Percentiles rank a stretch among this genome's conserved stretches.
These are phyloP conservation scores for Diaporthe humulicola DNA, from an alignment of 2,329 filamentous ascomycete species.

Conservation along the genomic window DNA sequence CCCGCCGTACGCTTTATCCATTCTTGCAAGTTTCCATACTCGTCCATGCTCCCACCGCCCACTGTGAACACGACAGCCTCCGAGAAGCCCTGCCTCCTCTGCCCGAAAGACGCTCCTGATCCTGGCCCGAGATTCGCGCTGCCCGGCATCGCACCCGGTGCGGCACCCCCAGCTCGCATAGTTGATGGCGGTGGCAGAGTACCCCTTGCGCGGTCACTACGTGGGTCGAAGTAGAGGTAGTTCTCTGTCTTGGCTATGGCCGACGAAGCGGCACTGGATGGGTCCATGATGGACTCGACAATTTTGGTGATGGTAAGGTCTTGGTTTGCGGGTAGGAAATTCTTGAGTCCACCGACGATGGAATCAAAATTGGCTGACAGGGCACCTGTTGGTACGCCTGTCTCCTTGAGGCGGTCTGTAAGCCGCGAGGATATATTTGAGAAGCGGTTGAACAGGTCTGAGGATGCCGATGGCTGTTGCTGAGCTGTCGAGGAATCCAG, in stretches of 20 bases:
- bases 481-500: conserved; percentile 80
- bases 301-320: conserved; percentile 98
- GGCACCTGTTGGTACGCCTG: conserved; percentile 78
- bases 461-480: conserved; percentile 68
- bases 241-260: conserved; percentile 97
- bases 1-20: conserved; percentile 87
- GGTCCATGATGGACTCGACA: conserved; percentile 98
- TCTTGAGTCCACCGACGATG: conserved; percentile 95
- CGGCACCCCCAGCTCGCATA: conserved; percentile 58
- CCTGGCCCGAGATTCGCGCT: conserved; percentile 66
- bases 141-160: conserved; percentile 53
- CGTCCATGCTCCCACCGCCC: conserved; percentile 97
- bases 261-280: conserved; percentile 86
- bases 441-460: conserved; percentile 92
- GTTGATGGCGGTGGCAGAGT: conserved; percentile 86
- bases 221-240: conserved; percentile 97
- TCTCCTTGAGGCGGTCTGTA: conserved; percentile 94
- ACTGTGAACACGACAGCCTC: conserved; percentile 96
- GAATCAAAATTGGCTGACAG: conserved; percentile 88
- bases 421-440: conserved; percentile 91
- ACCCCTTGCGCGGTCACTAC: conserved; percentile 91
- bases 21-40: conserved; percentile 97
- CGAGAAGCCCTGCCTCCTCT: conserved; percentile 88
- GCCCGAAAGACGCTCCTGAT: conserved; percentile 88
- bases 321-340: conserved; percentile 95